These are phyloP conservation scores for Rubus parviflorus DNA, from an alignment of 306 rosid genomes.

Conservation along the genomic window DNA sequence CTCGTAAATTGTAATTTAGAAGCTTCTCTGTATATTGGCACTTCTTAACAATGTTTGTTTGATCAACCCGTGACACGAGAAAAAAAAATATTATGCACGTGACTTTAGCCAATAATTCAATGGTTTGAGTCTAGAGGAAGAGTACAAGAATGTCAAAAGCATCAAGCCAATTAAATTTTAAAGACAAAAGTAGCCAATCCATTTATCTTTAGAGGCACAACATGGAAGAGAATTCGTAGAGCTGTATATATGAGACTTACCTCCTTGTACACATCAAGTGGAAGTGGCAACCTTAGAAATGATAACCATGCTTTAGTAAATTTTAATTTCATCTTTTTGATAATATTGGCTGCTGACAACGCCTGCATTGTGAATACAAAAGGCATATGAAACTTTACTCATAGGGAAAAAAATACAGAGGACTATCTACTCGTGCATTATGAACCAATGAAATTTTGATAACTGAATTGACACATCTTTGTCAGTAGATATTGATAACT, in stretches of 20 bases:
- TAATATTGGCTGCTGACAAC: constrained; percentile 50
- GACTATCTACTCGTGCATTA: neutral
- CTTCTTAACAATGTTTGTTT: neutral
- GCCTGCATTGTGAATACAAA: constrained; percentile 44
- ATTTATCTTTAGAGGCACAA: neutral
- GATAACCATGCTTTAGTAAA: constrained; percentile 89
- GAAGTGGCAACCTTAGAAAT: constrained; percentile 80
- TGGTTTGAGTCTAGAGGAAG: neutral
- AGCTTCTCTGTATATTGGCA: neutral
- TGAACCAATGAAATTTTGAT: constrained; percentile 2
- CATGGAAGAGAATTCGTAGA: neutral
- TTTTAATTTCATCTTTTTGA: constrained; percentile 73
- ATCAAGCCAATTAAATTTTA: neutral
- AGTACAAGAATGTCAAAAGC: neutral
- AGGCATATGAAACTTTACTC: neutral
- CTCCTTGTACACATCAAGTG: constrained; percentile 89
- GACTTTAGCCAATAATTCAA: neutral
- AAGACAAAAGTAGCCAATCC: neutral
- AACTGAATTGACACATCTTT: constrained; percentile 19
- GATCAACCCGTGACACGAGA: neutral
- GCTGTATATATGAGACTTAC: constrained; percentile 34
- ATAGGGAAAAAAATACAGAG: constrained; percentile 3
- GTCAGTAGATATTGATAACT: constrained; percentile 22
- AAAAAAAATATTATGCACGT: neutral
- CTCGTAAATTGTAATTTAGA: neutral